Evolutionary conservation across 768 basidiomycete genomes (phyloP), one percentile per base, ranked within the genome.

Genomic region (Kondoa subrosea): DNA sequence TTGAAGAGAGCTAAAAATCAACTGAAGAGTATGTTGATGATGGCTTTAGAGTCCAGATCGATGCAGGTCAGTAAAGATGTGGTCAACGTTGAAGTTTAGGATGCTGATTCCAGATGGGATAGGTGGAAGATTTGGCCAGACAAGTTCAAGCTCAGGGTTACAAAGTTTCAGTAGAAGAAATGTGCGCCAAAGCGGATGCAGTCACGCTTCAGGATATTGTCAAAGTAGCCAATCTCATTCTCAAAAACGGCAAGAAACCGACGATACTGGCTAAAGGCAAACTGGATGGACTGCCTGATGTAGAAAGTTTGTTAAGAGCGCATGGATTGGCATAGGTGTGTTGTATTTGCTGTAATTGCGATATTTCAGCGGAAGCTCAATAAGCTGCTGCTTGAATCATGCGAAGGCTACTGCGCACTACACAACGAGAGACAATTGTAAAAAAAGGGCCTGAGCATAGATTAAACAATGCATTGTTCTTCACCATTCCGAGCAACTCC

Each of bases 1-100:
- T 82, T 97, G 34, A 80, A 80, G 67, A 81, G 93, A 68, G 92
- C 93, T 50, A 91, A 91, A 80, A 96, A 96, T 75, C 92, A 96
- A 81, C 84, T 97, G 70, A 90, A 90, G 77, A 87, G 86, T 27
- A 87, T 85, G 62, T 78, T 97, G 70, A 88, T 91, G 80, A 97
- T 97, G 93, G 88, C 90, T 1, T 78, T 96, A 26, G 72, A 74
- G 71, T 72, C 72, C 34, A 21, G 77, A 73, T 74, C 73, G 70
- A 76, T 77, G 29, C 74, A 75, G 66, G 72, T 71, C 32, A 72
- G 73, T 60, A 57, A 66, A 33, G 66, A 66, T 4, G 71, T 69
- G 17, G 4, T 32, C 16, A 61, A 8, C 50, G 2, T n/a, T 27
- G 4, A 15, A 60, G 15, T 32, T 31, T 17, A 40, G 4, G 1